A percentile compares a stretch with the other conserved stretches of the same genome.
These are phyloP conservation scores for Mrakia gelida DNA, from an alignment of 768 basidiomycete species.

Conservation along the genomic window DNA sequence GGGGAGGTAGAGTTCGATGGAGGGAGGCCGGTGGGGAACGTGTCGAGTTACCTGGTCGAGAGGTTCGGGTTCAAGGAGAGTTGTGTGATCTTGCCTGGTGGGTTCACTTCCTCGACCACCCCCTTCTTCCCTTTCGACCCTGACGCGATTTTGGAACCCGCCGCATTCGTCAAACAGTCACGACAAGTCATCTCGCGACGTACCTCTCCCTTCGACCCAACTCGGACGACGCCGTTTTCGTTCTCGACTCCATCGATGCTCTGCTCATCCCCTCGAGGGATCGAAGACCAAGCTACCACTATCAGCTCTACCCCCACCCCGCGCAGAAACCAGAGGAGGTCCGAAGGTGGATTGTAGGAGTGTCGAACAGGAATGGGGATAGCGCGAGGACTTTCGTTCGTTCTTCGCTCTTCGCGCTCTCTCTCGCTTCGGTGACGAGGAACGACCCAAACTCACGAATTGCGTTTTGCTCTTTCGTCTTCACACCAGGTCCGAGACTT, in stretches of 20 bases:
- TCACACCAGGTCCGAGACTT: constrained; percentile 44
- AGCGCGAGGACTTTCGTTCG: not conserved
- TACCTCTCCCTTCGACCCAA: constrained; percentile 74
- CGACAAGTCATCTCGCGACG: constrained; percentile 66
- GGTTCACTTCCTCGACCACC: not conserved
- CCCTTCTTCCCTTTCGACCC: too few relatives aligned
- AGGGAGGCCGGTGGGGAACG: constrained; percentile 57
- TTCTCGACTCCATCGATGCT: constrained; percentile 75
- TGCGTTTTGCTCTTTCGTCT: too few relatives aligned
- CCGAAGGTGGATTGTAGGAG: constrained; percentile 53
- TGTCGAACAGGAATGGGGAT: not conserved
- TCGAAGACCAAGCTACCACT: constrained; percentile 61
- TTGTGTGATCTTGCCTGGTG: not conserved
- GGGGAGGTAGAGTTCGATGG: constrained; percentile 73
- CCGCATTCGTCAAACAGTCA: constrained; percentile 59
- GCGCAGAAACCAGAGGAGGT: constrained; percentile 71
- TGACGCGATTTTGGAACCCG: constrained; percentile 44
- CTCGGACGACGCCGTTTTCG: constrained; percentile 67
- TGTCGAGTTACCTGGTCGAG: constrained; percentile 71
- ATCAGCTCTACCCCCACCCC: constrained; percentile 72
- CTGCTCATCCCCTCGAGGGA: constrained; percentile 64
- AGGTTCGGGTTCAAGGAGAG: constrained; percentile 76
- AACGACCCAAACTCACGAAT: too few relatives aligned
- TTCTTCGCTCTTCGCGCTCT: not conserved
- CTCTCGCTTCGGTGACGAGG: not conserved